Evolutionary conservation across 2,329 filamentous ascomycete species (phyloP).

Genomic region (Triangularia verruculosa): DNA sequence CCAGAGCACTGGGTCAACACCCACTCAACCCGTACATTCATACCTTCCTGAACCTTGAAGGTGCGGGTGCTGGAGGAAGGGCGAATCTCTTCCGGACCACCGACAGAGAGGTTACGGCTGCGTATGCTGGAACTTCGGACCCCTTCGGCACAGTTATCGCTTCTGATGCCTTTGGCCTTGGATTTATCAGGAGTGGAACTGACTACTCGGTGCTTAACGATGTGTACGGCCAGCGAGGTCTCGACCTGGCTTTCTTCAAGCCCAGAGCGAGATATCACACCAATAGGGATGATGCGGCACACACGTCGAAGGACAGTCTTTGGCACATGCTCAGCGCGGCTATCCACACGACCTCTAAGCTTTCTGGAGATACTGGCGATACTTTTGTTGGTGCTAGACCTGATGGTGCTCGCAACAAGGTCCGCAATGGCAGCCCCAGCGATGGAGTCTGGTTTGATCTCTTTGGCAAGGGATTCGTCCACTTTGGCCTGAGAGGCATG

Average conservation of each 20-base stretch:
- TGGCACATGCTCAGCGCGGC: constrained; percentile 96
- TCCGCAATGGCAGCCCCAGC: constrained; percentile 63
- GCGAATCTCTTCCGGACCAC: constrained; percentile 85
- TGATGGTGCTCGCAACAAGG: constrained; percentile 56
- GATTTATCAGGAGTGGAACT: constrained; percentile 78
- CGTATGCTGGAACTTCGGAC: constrained; percentile 67
- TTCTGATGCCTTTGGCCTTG: constrained; percentile 77
- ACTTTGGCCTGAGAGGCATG: constrained; percentile 76
- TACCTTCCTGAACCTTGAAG: constrained; percentile 92
- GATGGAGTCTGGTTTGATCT: constrained; percentile 91
- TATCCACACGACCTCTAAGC: constrained; percentile 66
- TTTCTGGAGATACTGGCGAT: constrained; percentile 66
- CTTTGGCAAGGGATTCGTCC: constrained; percentile 74
- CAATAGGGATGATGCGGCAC: constrained; percentile 76
- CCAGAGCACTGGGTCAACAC: constrained; percentile 78
- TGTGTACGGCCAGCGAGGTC: constrained; percentile 74
- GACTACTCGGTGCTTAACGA: constrained; percentile 84
- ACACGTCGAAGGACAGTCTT: constrained; percentile 67
- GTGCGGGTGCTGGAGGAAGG: constrained; percentile 85
- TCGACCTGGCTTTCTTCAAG: constrained; percentile 89
- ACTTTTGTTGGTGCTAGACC: constrained; percentile 61
- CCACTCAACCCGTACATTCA: constrained; percentile 76
- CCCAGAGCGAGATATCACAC: constrained; percentile 89
- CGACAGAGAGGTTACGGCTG: constrained; percentile 78
- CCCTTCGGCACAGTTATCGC: constrained; percentile 83